These are phyloP conservation scores for Colletotrichum limetticola DNA, from an alignment of 2,329 filamentous ascomycete genomes.

Conservation along the genomic window DNA sequence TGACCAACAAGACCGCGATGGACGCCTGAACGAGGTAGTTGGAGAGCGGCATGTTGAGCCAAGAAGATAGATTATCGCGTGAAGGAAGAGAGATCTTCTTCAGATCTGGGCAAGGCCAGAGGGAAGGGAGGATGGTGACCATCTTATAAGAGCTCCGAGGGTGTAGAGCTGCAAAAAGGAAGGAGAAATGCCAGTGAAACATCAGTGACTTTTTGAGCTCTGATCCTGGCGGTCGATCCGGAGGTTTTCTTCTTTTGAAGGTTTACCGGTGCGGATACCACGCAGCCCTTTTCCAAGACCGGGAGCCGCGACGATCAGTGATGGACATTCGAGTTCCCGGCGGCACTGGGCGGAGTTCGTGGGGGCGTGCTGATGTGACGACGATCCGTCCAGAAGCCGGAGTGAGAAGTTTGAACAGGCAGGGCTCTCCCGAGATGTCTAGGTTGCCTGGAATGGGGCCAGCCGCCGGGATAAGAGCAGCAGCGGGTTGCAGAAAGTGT, in stretches of 20 bases:
- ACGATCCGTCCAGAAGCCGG: slow-evolving; percentile 26
- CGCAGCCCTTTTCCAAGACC: slow-evolving; percentile 1
- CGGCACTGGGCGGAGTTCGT: slow-evolving; percentile 3
- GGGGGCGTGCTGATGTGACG: slow-evolving; percentile 3
- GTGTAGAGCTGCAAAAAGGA: slow-evolving; percentile 1
- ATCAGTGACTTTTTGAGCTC: background rate
- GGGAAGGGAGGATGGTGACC: slow-evolving; percentile 25
- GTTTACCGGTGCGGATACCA: background rate
- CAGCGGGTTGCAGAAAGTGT: slow-evolving; percentile 2
- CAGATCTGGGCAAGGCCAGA: slow-evolving; percentile 10
- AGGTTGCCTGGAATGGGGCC: background rate
- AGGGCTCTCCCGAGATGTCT: slow-evolving; percentile 22
- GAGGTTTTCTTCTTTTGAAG: background rate
- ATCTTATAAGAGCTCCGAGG: slow-evolving; percentile 24
- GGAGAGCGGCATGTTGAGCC: slow-evolving; percentile 28
- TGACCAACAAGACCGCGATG: slow-evolving; percentile 26
- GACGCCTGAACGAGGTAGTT: slow-evolving; percentile 29
- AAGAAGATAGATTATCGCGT: slow-evolving; percentile 6
- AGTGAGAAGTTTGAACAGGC: background rate
- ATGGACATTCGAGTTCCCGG: slow-evolving; percentile 10
- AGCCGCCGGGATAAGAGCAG: slow-evolving; percentile 16
- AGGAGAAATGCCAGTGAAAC: slow-evolving; percentile 4
- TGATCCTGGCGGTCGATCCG: slow-evolving; percentile 20
- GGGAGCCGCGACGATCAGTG: slow-evolving; percentile 28
- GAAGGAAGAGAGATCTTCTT: slow-evolving; percentile 6